phyloP scores from a whole-genome alignment of 805 yeast genomes.

The Wickerhamomyces subpelliculosus region DNA sequence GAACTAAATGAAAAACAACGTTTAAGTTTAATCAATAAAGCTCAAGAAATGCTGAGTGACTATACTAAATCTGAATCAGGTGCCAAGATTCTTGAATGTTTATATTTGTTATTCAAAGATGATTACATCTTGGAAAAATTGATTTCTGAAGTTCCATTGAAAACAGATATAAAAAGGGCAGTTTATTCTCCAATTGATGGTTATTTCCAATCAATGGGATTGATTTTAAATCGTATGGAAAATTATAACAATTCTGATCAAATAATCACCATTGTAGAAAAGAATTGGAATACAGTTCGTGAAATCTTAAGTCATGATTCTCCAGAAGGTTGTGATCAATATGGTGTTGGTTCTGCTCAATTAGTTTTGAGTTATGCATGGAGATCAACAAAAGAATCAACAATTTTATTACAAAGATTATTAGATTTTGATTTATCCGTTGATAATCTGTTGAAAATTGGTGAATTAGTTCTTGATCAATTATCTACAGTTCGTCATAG shows the following conservation, averaged over 20 bases:
- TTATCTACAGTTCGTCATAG: slow-evolving; percentile 73
- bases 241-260: slow-evolving; percentile 1
- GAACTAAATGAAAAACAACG: slow-evolving; percentile 6
- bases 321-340: slow-evolving; percentile 55
- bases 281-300: slow-evolving; percentile 28
- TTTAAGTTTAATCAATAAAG: slow-evolving; percentile 16
- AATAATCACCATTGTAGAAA: slow-evolving; percentile 14
- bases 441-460: slow-evolving; percentile 26
- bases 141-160: slow-evolving; percentile 26
- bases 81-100: slow-evolving; percentile 54
- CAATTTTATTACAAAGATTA: slow-evolving; percentile 43
- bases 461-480: slow-evolving; percentile 57
- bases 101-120: slow-evolving; percentile 32
- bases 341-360: slow-evolving; percentile 36
- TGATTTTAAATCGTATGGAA: slow-evolving; percentile 31
- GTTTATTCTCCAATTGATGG: slow-evolving; percentile 62
- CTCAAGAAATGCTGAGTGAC: slow-evolving; percentile 33
- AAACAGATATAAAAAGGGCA: slow-evolving; percentile 33
- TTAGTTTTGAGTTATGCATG: slow-evolving; percentile 63
- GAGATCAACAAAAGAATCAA: slow-evolving; percentile 77
- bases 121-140: slow-evolving; percentile 25
- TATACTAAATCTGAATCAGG: slow-evolving; percentile 73
- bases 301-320: slow-evolving; percentile 58
- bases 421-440: slow-evolving; percentile 24
- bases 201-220: slow-evolving; percentile 49